Percentiles rank a stretch among this genome's conserved stretches.
Conservation (phyloP, 2,329 filamentous ascomycete species). For the Colletotrichum musae region DNA sequence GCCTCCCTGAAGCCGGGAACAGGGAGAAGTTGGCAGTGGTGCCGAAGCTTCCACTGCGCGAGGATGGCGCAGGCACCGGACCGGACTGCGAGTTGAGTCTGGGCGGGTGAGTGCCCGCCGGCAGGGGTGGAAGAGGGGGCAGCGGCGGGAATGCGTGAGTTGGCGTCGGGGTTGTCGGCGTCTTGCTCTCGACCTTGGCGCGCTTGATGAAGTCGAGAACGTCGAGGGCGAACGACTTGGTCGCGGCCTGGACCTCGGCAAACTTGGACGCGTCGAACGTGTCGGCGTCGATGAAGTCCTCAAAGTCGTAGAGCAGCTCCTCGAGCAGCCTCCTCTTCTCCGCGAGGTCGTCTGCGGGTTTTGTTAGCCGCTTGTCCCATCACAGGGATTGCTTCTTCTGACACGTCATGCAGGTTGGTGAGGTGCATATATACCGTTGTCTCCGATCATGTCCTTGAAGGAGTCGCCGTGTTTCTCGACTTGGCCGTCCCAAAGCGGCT, state of each 20-base stretch:
- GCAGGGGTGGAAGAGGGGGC: conserved; percentile 29
- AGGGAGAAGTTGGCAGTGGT: not conserved
- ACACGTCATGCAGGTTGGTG: not conserved
- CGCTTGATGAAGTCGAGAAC: conserved; percentile 54
- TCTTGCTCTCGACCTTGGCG: conserved; percentile 29
- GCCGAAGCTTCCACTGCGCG: not conserved
- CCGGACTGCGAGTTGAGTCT: not conserved
- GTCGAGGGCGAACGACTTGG: conserved; percentile 57
- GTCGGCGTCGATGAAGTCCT: conserved; percentile 57
- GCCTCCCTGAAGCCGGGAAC: not conserved
- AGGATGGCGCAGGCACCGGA: not conserved
- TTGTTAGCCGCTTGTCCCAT: not conserved
- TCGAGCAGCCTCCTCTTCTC: conserved; percentile 51
- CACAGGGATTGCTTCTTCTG: not conserved
- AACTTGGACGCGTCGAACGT: conserved; percentile 55
- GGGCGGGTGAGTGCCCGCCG: not conserved
- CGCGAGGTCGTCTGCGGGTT: conserved; percentile 47
- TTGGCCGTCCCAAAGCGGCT: conserved; percentile 55
- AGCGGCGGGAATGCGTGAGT: conserved; percentile 32
- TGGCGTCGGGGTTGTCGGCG: conserved; percentile 26
- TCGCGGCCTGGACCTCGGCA: conserved; percentile 54
- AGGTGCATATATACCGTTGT: conserved; percentile 47
- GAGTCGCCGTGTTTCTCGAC: conserved; percentile 53
- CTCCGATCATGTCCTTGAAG: conserved; percentile 53
- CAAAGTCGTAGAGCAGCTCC: conserved; percentile 60